These are phyloP conservation scores for Gaeumannomyces sp. DNA, from an alignment of 2,329 filamentous ascomycete genomes.

Conservation along the genomic window DNA sequence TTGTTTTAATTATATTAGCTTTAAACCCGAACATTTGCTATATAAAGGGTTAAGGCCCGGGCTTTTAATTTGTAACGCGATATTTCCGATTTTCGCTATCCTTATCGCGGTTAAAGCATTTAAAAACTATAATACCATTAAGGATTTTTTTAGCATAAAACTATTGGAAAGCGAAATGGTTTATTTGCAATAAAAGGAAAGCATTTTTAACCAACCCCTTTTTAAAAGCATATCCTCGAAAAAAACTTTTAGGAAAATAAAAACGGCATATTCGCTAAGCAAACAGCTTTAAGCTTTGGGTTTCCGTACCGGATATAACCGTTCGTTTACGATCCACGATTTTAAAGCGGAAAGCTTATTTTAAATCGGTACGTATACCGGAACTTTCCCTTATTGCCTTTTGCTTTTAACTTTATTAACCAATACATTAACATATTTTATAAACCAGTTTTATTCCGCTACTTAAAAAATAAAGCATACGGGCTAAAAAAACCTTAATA, in stretches of 20 bases:
- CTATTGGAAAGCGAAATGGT: too few species aligned
- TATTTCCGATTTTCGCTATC: too few species aligned
- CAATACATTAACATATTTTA: not conserved
- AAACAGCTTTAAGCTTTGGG: not conserved
- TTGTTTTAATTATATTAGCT: too few species aligned
- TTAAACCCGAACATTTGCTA: too few species aligned
- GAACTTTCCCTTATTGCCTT: not conserved
- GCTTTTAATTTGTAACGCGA: too few species aligned
- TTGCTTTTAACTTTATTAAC: not conserved
- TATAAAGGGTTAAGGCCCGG: too few species aligned
- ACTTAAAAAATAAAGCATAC: conserved; percentile 6
- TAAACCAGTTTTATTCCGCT: conserved; percentile 5
- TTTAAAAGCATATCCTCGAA: too few species aligned
- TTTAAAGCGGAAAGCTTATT: not conserved
- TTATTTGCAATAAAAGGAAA: too few species aligned
- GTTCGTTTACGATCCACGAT: not conserved
- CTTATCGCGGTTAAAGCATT: too few species aligned
- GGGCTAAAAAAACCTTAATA: conserved; percentile 7
- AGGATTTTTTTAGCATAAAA: too few species aligned
- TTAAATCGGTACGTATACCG: not conserved
- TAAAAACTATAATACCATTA: too few species aligned
- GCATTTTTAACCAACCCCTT: too few species aligned
- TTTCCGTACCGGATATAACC: not conserved
- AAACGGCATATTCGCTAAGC: not conserved
- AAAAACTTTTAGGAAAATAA: conserved; percentile 16